Evolutionary conservation across 306 rosid species (phyloP), one percentile per base, ranked within the genome.

Genomic region (Begonia masoniana): DNA sequence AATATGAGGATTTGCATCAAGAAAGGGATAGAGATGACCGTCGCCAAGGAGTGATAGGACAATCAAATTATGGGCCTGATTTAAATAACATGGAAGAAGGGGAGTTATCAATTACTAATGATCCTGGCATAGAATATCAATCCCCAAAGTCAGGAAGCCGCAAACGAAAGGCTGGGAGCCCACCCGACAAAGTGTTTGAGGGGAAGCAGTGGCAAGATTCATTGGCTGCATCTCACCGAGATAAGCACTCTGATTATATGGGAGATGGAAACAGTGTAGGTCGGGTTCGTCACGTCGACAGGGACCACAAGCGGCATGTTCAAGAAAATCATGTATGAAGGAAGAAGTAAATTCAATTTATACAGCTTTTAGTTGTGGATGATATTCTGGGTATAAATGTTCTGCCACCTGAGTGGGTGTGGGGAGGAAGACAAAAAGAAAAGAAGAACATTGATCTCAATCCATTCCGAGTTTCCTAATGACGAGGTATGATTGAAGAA

Each of bases 61-160:
- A 52, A n/a, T 41, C 68, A 2, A 62, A 74, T 19, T 39, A 66
- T 23, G 85, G 72, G 46, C 68, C 59, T 12, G 87, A 77, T 65
- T 72, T 57, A 41, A 76, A 68, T 70, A 75, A 78, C 46, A 78
- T 84, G 63, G 99, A 86, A 73, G 99, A 91, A 68, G 96, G 99
- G 15, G 99, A 91, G 78, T 62, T 86, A 12, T 74, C 81, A 0
- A 70, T 62, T 5, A 65, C 64, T 39, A 77, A 83, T 45, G 84
- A 73, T 24, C 47, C 61, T 12, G 77, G 61, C 8, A 14, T 7
- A n/a, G 82, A 76, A 60, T 59, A 41, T 59, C 73, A 69, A 19
- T 86, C 94, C 4, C 88, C 92, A 15, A 91, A 77, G 67, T 75
- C 77, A 1, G 76, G 65, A 68, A 76, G 57, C 65, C 81, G 79